Percentiles rank a stretch among this genome's conserved stretches.
Evolutionary conservation across 345 rosid species (phyloP).

Genomic region (Psidium friedrichsthalianum): DNA sequence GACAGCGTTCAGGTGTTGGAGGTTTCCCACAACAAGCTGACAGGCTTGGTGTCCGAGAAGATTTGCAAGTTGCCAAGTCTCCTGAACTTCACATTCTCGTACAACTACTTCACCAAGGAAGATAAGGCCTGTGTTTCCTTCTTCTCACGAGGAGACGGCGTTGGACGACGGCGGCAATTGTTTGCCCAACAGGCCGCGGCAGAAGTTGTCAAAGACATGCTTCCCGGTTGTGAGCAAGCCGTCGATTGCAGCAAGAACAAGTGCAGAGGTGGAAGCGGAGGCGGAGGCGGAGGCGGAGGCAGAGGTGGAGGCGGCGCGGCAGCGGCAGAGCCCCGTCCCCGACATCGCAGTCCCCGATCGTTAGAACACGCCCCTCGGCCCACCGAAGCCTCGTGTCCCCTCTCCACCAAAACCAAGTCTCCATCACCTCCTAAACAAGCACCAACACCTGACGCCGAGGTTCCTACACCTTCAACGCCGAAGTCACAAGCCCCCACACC

Average conservation of each 20-base stretch:
- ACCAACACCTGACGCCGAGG: background rate
- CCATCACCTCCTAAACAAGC: background rate
- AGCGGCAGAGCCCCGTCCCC: background rate
- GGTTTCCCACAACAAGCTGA: slow-evolving; percentile 40
- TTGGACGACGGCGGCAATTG: slow-evolving; percentile 48
- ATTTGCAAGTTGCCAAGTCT: slow-evolving; percentile 50
- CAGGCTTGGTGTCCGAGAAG: slow-evolving; percentile 39
- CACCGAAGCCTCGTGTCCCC: background rate
- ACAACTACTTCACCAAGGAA: slow-evolving; percentile 51
- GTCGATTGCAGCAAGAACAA: slow-evolving; percentile 69
- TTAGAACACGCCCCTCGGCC: background rate
- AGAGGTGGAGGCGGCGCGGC: background rate
- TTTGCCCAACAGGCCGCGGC: slow-evolving; percentile 32
- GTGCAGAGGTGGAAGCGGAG: background rate
- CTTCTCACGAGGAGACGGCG: slow-evolving; percentile 9
- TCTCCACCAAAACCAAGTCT: background rate
- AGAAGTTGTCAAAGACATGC: slow-evolving; percentile 28
- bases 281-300: no score
- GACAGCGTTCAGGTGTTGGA: slow-evolving; percentile 24
- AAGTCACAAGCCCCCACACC: background rate
- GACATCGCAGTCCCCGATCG: background rate
- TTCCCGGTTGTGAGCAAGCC: slow-evolving; percentile 32
- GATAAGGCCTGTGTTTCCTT: slow-evolving; percentile 26
- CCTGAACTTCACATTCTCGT: slow-evolving; percentile 37
- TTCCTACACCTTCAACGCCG: slow-evolving; percentile 4